Conservation (phyloP, 2,329 filamentous ascomycete genomes). For the Aureobasidium zeae region DNA sequence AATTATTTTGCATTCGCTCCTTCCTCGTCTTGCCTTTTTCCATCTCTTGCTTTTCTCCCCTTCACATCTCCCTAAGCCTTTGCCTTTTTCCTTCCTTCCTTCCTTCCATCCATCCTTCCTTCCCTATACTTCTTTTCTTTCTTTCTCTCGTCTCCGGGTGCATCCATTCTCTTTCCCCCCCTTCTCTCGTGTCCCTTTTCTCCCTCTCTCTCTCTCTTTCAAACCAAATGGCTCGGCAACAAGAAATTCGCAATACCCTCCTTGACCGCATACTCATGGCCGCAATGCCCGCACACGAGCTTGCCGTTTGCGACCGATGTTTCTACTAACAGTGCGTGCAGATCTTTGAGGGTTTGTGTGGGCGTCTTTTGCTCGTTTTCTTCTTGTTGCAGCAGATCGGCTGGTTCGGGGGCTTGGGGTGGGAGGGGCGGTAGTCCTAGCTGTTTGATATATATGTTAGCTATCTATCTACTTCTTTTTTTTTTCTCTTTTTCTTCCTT, state of each 20-base stretch:
- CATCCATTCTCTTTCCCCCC: too few species aligned
- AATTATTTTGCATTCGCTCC: neutral
- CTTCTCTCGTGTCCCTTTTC: neutral
- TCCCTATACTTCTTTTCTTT: neutral
- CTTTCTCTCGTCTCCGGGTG: too few species aligned
- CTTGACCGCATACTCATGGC: slow-evolving; percentile 87
- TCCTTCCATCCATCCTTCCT: neutral
- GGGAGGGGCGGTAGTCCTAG: slow-evolving; percentile 71
- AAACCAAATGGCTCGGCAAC: slow-evolving; percentile 81
- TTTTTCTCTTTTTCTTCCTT: too few species aligned
- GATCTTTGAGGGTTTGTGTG: slow-evolving; percentile 58
- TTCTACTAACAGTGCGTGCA: slow-evolving; percentile 77
- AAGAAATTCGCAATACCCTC: slow-evolving; percentile 97
- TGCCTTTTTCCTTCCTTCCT: neutral
- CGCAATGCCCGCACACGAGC: slow-evolving; percentile 82
- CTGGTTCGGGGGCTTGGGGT: slow-evolving; percentile 26
- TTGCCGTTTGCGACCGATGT: slow-evolving; percentile 84
- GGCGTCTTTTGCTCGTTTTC: slow-evolving; percentile 58
- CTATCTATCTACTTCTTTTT: too few species aligned
- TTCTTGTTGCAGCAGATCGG: slow-evolving; percentile 33
- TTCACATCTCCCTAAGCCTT: too few species aligned
- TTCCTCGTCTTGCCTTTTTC: neutral
- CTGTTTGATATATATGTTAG: too few species aligned
- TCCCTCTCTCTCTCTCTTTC: neutral
- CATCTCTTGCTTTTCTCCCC: neutral